A percentile compares a stretch with the other conserved stretches of the same genome.
Conservation (phyloP, 495 filamentous ascomycete species). For the Aspergillus sparsus region DNA sequence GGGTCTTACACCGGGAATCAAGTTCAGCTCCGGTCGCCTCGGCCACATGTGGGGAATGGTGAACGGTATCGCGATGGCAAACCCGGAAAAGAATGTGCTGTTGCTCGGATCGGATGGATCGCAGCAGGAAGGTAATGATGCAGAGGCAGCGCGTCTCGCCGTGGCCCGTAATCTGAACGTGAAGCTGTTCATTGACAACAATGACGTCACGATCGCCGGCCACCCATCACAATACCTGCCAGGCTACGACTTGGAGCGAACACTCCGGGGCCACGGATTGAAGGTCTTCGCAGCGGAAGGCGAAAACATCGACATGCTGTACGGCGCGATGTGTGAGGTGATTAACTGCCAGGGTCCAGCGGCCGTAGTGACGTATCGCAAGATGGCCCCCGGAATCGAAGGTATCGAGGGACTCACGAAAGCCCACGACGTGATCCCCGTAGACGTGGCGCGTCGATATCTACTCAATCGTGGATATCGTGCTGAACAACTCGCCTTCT, state of each 20-base stretch:
- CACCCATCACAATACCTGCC: conserved; percentile 41
- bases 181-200: conserved; percentile 46
- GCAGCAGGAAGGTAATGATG: conserved; percentile 47
- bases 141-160: conserved; percentile 42
- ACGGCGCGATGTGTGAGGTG: conserved; percentile 34
- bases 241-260: conserved; percentile 36
- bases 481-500: conserved; percentile 38
- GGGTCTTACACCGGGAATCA: conserved; percentile 40
- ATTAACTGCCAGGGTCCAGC: conserved; percentile 37
- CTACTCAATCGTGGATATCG: conserved; percentile 42
- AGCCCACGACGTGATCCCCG: conserved; percentile 41
- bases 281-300: conserved; percentile 39
- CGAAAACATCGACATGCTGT: conserved; percentile 40
- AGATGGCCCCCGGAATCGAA: conserved; percentile 41
- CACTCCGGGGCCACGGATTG: conserved; percentile 38
- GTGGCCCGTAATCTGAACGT: conserved; percentile 41
- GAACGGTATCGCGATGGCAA: conserved; percentile 42
- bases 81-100: conserved; percentile 38
- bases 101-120: conserved; percentile 44
- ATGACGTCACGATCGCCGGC: conserved; percentile 45
- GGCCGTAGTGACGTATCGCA: conserved; percentile 38
- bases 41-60: conserved; percentile 47
- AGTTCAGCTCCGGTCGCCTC: conserved; percentile 44
- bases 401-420: conserved; percentile 37
- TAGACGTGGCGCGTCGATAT: conserved; percentile 43